A percentile compares a stretch with the other conserved stretches of the same genome.
Conservation (phyloP, 2,329 filamentous ascomycete species). For the Colletotrichum nymphaeae region DNA sequence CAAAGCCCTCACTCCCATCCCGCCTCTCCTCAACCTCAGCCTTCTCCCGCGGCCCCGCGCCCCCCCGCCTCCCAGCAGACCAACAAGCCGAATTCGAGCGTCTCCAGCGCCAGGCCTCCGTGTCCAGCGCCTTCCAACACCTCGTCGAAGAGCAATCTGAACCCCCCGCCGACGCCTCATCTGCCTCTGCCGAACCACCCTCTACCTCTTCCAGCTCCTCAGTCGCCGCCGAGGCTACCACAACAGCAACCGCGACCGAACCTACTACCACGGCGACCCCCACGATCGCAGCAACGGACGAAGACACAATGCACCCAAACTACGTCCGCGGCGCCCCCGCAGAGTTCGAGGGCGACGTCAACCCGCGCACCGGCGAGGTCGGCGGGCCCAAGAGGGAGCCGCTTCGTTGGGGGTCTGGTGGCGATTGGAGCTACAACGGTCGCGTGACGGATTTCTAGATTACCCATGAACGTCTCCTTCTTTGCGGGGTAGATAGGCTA, state of each 20-base stretch:
- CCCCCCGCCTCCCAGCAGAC: constrained; percentile 86
- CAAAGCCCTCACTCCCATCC: constrained; percentile 15
- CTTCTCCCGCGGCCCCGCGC: constrained; percentile 71
- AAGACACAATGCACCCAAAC: constrained; percentile 70
- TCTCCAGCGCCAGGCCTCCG: constrained; percentile 75
- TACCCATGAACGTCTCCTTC: too few species aligned
- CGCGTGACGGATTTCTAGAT: constrained; percentile 87
- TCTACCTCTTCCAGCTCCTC: constrained; percentile 38
- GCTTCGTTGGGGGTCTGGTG: constrained; percentile 80
- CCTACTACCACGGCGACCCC: constrained; percentile 25
- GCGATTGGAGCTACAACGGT: constrained; percentile 94
- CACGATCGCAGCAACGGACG: constrained; percentile 45
- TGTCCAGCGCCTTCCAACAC: constrained; percentile 54
- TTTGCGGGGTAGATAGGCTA: too few species aligned
- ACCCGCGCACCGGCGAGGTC: constrained; percentile 94
- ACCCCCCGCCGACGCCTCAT: constrained; percentile 37
- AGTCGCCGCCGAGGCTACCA: constrained; percentile 37
- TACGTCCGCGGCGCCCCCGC: constrained; percentile 82
- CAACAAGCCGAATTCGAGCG: constrained; percentile 92
- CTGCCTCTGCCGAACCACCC: constrained; percentile 36
- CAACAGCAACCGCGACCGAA: constrained; percentile 36
- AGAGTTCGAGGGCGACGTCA: constrained; percentile 92
- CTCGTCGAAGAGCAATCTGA: constrained; percentile 35
- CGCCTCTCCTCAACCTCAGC: constrained; percentile 42
- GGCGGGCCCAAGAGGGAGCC: constrained; percentile 98